Evolutionary conservation across 331 rosid species (phyloP), one percentile per base, ranked within the genome.

Genomic region (Erythrophleum ivorense): DNA sequence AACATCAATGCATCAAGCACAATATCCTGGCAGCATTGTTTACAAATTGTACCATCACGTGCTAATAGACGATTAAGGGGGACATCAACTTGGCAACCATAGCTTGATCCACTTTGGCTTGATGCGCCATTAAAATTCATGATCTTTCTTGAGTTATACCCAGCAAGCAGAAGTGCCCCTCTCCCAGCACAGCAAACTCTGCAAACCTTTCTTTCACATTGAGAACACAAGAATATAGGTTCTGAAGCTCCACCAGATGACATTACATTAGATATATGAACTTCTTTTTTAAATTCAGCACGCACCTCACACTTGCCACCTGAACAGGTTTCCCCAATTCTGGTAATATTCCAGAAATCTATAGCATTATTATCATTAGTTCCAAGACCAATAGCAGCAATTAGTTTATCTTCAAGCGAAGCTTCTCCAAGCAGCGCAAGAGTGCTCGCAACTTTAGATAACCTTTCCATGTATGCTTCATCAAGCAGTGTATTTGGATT

Each of bases 111-210:
- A 81, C 90, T 86, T 80, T 89, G 94, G 89, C 87, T 88, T 76
- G 90, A 82, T 67, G 86, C 76, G 84, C 88, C 88, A 85, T 87
- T 89, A 87, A 86, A 87, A 86, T 80, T 88, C 67, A 86, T 67
- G 59, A 70, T 78, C 64, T 95, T 98, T 85, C 87, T 88, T 31
- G 98, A 66, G 84, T 86, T 90, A 78, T 78, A 78, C 82, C 90
- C 89, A 36, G 80, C 63, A 73, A 96, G 92, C 73, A 96, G 91
- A 86, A 91, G 84, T 73, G 99, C 95, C 78, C 99, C 99, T 83
- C 92, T 91, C 71, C 99, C 99, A 46, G 97, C 98, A 87, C 95
- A 94, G 80, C 99, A 96, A 85, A 88, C 88, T 88, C 93, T 94
- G 87, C 99, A 96, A 67, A 85, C 97, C 85, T 90, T 94, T 85